Conservation (phyloP, 495 filamentous ascomycete genomes). For the Neurospora sp. region DNA sequence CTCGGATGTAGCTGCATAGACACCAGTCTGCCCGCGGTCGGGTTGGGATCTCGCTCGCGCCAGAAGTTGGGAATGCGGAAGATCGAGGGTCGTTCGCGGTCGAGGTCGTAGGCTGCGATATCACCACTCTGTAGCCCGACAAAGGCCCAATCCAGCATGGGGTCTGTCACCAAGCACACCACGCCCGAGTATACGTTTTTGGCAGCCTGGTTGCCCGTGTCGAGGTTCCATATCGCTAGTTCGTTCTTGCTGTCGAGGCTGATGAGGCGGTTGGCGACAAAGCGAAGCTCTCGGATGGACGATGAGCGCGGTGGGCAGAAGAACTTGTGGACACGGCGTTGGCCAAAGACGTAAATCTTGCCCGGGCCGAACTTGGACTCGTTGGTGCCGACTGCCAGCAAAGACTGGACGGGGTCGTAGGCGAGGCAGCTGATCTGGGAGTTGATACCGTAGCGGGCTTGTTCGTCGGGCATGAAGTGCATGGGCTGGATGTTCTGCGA, state of each 20-base stretch:
- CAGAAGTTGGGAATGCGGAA: constrained; percentile 81
- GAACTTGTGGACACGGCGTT: constrained; percentile 63
- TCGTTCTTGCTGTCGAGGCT: constrained; percentile 79
- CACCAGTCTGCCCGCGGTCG: constrained; percentile 33
- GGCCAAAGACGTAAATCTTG: constrained; percentile 86
- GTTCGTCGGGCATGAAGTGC: constrained; percentile 73
- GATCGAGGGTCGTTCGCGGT: constrained; percentile 61
- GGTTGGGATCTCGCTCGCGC: constrained; percentile 48
- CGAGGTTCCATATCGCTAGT: constrained; percentile 64
- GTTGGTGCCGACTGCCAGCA: constrained; percentile 85
- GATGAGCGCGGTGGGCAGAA: constrained; percentile 53
- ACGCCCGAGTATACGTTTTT: constrained; percentile 66
- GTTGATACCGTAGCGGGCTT: constrained; percentile 75
- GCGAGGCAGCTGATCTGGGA: constrained; percentile 74
- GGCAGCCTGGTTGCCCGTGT: constrained; percentile 45
- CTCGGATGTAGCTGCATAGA: constrained; percentile 76
- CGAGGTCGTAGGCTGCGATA: constrained; percentile 80
- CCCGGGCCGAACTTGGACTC: constrained; percentile 68
- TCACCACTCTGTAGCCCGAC: constrained; percentile 70
- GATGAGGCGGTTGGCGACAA: constrained; percentile 62
- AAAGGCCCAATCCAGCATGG: constrained; percentile 84
- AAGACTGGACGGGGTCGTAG: constrained; percentile 88
- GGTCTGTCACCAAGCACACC: constrained; percentile 64
- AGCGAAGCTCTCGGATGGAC: constrained; percentile 30
- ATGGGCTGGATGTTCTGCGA: constrained; percentile 67